Base-by-base conservation (phyloP, 768 basidiomycete genomes). In the Pisolithus albus region DNA sequence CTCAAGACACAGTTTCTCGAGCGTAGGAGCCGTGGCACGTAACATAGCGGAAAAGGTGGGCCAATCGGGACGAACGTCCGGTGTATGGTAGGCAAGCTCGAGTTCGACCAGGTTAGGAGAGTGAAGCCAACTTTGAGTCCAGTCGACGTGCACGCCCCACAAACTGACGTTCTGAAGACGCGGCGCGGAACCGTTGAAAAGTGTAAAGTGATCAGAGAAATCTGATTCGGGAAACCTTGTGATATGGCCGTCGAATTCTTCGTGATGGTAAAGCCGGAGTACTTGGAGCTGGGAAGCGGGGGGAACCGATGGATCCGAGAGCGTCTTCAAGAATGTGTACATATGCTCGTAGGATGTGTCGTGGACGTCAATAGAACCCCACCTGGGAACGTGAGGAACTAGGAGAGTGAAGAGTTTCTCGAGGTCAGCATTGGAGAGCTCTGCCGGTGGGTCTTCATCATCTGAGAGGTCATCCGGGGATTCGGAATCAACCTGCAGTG, bases 131-230 rank as follows among this genome's bases (percentile, higher is more conserved):
- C 74, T 69, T 32, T 71, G 68, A 28, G 74, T 70, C 87, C 87
- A 89, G 51, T 82, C 75, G 32, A 88, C 64, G 54, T 86, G 86
- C 5, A 87, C 81, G 37, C 84, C 86, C 81, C 82, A 86, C 24
- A 89, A 70, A 9, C 70, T 68, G 32, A 80, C 64, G 4, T 66
- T 59, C 18, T 62, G 66, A 13, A 89, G 68, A 7, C 69, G 73
- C 1, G 87, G 87, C 7, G 68, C 65, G 16, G 73, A 74, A 23
- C 76, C 73, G 3, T 78, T 73, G 58, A 88, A 82, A 16, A 79
- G 72, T 10, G 74, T 66, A 66, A 82, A 79, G 36, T 55, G 54
- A 5, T 50, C 51, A 3, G 70, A 71, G 36, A 66, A 64, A 36
- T 70, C 66, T 18, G 52, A 50, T 28, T 49, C 23, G 1, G 43